These are phyloP conservation scores for Lachancea thermotolerans DNA, from an alignment of 805 yeast genomes.

Conservation along the genomic window DNA sequence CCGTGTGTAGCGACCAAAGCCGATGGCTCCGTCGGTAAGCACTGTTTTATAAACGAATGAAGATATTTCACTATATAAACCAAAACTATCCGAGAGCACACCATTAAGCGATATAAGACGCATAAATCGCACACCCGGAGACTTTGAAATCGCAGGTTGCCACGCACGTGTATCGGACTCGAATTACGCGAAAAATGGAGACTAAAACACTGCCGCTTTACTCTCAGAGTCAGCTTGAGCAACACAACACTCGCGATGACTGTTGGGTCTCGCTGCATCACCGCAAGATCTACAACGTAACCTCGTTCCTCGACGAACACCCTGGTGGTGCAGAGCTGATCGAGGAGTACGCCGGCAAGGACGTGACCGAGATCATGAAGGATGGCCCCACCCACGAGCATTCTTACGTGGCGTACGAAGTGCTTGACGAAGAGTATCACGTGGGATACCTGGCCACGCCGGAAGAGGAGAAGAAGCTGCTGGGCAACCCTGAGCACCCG, in stretches of 20 bases:
- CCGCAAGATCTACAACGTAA: slow-evolving; percentile 79
- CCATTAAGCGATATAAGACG: too few species aligned
- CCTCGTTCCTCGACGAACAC: slow-evolving; percentile 42
- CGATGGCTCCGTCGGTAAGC: background rate
- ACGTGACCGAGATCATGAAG: slow-evolving; percentile 57
- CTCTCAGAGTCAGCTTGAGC: slow-evolving; percentile 44
- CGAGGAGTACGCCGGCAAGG: slow-evolving; percentile 69
- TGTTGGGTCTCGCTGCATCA: slow-evolving; percentile 79
- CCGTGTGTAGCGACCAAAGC: background rate
- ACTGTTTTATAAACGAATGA: background rate
- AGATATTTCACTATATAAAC: background rate
- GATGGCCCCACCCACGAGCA: slow-evolving; percentile 60
- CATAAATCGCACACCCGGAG: too few species aligned
- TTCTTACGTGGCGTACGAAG: slow-evolving; percentile 78
- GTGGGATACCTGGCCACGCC: slow-evolving; percentile 80
- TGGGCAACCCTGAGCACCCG: slow-evolving; percentile 46
- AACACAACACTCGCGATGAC: slow-evolving; percentile 46
- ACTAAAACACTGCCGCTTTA: slow-evolving; percentile 50
- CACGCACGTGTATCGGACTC: too few species aligned
- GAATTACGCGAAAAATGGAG: background rate
- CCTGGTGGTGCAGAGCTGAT: slow-evolving; percentile 74
- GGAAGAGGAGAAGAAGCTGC: slow-evolving; percentile 66
- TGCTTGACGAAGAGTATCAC: slow-evolving; percentile 71
- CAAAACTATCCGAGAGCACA: too few species aligned
- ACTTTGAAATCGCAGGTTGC: too few species aligned